phyloP scores from a whole-genome alignment of 2,329 filamentous ascomycete genomes.

The Alternaria longipes region DNA sequence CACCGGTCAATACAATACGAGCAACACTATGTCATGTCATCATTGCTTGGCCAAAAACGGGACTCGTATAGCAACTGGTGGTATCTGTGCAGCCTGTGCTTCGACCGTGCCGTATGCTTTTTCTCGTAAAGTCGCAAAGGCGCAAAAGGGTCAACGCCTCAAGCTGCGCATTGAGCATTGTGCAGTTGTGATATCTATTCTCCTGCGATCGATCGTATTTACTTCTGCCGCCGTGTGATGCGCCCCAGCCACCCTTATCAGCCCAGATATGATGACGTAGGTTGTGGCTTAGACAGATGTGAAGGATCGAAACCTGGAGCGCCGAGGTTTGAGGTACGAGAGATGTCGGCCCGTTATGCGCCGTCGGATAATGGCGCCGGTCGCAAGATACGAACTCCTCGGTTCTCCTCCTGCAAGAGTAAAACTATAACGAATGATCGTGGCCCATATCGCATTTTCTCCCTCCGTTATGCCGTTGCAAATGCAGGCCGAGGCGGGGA shows the following conservation, averaged over 20 bases:
- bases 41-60: not conserved
- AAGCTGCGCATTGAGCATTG: not conserved
- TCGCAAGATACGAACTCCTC: slow-evolving; percentile 4
- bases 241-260: not conserved
- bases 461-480: not conserved
- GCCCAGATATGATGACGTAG: not conserved
- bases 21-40: not conserved
- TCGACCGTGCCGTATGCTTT: not conserved
- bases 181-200: not conserved
- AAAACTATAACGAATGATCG: not conserved
- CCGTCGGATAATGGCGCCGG: not conserved
- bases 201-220: not conserved
- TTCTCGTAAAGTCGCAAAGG: not conserved
- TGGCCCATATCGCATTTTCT: not conserved
- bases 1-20: not conserved
- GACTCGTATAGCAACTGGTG: not conserved
- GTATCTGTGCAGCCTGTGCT: not conserved
- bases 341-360: not conserved
- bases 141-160: not conserved
- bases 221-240: not conserved
- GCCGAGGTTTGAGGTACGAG: not conserved
- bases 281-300: not conserved
- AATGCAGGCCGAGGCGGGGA: not conserved
- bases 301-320: not conserved
- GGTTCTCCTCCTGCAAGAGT: not conserved